These are phyloP conservation scores for Eutrema japonicum DNA, from an alignment of 345 rosid genomes.

Conservation along the genomic window DNA sequence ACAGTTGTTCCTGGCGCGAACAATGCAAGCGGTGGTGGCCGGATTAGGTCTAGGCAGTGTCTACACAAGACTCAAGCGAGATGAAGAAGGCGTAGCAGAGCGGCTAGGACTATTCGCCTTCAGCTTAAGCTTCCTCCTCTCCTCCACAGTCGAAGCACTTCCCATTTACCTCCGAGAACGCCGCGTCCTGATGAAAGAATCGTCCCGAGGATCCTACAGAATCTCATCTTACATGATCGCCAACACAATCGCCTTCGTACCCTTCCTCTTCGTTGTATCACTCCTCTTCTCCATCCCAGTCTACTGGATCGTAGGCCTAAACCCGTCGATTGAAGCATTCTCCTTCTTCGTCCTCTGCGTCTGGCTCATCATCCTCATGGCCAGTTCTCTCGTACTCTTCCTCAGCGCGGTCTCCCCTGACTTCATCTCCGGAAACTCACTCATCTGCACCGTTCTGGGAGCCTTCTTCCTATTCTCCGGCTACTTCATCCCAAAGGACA, in stretches of 20 bases:
- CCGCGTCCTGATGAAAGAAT: conserved; percentile 83
- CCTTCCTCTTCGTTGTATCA: conserved; percentile 70
- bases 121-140: conserved; percentile 84
- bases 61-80: conserved; percentile 58
- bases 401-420: conserved; percentile 80
- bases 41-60: conserved; percentile 86
- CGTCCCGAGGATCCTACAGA: conserved; percentile 75
- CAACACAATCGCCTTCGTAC: conserved; percentile 76
- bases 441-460: conserved; percentile 82
- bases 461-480: conserved; percentile 90
- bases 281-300: conserved; percentile 74
- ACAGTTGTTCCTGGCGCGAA: conserved; percentile 75
- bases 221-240: conserved; percentile 93
- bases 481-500: conserved; percentile 86
- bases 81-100: conserved; percentile 70
- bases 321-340: conserved; percentile 67
- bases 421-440: conserved; percentile 80
- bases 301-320: conserved; percentile 89
- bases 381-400: conserved; percentile 80
- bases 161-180: conserved; percentile 90
- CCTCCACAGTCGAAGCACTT: conserved; percentile 92
- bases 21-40: conserved; percentile 84
- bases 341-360: conserved; percentile 69
- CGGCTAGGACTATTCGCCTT: conserved; percentile 86
- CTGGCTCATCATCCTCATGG: conserved; percentile 83